Conservation (phyloP, 768 basidiomycete genomes). For the Leccinum disarticulatum region DNA sequence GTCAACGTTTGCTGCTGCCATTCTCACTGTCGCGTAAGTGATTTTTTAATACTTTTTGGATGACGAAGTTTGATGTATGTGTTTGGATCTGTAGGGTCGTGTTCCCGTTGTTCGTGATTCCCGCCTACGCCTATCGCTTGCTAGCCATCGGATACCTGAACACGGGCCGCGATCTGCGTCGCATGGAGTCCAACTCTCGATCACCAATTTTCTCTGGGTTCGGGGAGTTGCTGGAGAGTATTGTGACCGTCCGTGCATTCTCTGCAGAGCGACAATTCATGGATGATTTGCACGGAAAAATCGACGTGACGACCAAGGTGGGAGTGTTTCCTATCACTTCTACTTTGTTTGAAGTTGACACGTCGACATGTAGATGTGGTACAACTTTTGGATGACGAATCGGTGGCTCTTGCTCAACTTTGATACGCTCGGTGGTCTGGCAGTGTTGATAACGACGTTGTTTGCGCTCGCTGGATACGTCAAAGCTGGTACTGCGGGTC, state of each 20-base stretch:
- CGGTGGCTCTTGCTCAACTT: slow-evolving; percentile 84
- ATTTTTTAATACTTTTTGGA: not conserved
- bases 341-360: not conserved
- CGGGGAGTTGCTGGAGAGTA: slow-evolving; percentile 79
- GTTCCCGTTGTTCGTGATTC: slow-evolving; percentile 82
- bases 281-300: slow-evolving; percentile 66
- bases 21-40: slow-evolving; percentile 68
- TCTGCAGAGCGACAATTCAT: slow-evolving; percentile 79
- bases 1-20: slow-evolving; percentile 73
- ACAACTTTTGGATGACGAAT: slow-evolving; percentile 87
- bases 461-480: slow-evolving; percentile 68
- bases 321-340: not conserved
- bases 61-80: slow-evolving; percentile 7
- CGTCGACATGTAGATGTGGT: slow-evolving; percentile 58
- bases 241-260: slow-evolving; percentile 93
- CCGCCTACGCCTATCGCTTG: slow-evolving; percentile 71
- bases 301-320: slow-evolving; percentile 79
- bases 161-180: slow-evolving; percentile 79
- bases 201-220: slow-evolving; percentile 86
- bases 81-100: slow-evolving; percentile 44
- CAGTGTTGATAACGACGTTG: slow-evolving; percentile 73
- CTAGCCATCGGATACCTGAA: slow-evolving; percentile 73
- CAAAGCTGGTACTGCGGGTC: slow-evolving; percentile 61
- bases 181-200: slow-evolving; percentile 88
- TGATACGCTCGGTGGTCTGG: slow-evolving; percentile 71